Percentiles rank a stretch among this genome's conserved stretches.
Evolutionary conservation across 192 early-diverging fungal species (phyloP).

Genomic region (Cladochytrium replicatum): DNA sequence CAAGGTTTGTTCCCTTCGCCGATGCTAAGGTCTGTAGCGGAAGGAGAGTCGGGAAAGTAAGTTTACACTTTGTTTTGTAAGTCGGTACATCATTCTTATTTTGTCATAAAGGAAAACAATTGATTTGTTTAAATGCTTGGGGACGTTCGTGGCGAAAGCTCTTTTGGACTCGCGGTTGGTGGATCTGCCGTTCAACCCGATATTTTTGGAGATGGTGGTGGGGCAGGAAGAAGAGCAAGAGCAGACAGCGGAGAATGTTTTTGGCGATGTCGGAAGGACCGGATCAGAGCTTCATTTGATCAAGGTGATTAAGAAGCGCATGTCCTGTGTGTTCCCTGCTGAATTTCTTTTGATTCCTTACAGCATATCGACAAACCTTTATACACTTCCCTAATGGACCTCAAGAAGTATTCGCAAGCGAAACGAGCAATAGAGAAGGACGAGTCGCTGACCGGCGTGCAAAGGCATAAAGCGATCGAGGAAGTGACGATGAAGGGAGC

Average conservation of each 20-base stretch:
- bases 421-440: slow-evolving; percentile 51
- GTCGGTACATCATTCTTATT: slow-evolving; percentile 1
- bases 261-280: slow-evolving; percentile 1
- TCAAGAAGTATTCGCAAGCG: slow-evolving; percentile 52
- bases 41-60: slow-evolving; percentile 26
- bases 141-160: slow-evolving; percentile 81
- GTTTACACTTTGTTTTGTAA: slow-evolving; percentile 9
- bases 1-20: slow-evolving; percentile 13
- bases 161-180: slow-evolving; percentile 77
- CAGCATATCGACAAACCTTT: slow-evolving; percentile 56
- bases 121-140: slow-evolving; percentile 59
- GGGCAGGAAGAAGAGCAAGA: slow-evolving; percentile 33
- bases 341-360: slow-evolving; percentile 18
- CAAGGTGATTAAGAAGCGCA: slow-evolving; percentile 6
- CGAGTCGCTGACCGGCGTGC: slow-evolving; percentile 30
- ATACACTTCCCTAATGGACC: slow-evolving; percentile 51
- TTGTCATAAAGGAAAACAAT: slow-evolving; percentile 34
- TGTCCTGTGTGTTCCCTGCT: slow-evolving; percentile 3
- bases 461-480: slow-evolving; percentile 29
- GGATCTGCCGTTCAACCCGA: slow-evolving; percentile 66
- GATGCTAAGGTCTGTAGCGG: neutral
- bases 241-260: slow-evolving; percentile 4
- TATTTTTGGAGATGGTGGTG: slow-evolving; percentile 66
- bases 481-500: slow-evolving; percentile 41
- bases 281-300: slow-evolving; percentile 17